Base-by-base conservation (phyloP, 169 alveolate genomes). In the Plasmodium ovale region DNA sequence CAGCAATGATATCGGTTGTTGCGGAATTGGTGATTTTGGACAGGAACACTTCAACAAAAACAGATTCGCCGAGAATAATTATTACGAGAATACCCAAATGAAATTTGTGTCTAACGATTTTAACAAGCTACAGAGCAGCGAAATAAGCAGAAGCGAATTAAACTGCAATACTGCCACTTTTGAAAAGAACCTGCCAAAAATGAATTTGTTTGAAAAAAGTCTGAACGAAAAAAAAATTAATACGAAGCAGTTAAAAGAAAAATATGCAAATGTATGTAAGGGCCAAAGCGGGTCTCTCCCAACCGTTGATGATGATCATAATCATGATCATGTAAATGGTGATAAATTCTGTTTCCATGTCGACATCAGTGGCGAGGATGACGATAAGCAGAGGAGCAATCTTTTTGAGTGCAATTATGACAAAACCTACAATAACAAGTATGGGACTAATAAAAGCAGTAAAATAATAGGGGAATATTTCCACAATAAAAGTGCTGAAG, bases 211-310 rank as follows among this genome's bases (percentile, higher is more conserved):
- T 21, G 88, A 77, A 6, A 47, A 77, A 44, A 64, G 12, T 10
- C 31, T 39, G 27, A 19, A 47, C 25, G 29, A 77, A 27, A 27
- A 64, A 47, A 77, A 60, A 77, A 25, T 27, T 33, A 65, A 65
- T 53, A 60, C 35, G 2, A 44, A 54, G 12, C 69, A 64, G 53
- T 42, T 77, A 77, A 60, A 67, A 42, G 88, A 77, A 77, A 77
- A 67, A 67, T 54, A 77, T 67, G 16, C 54, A 23, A 77, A 37
- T 53, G 47, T 60, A 7, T 77, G 42, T 53, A 77, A 60, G 54
- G 71, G 31, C 5, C 47, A 51, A 77, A 16, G 33, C 25, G 16
- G 16, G 10, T 21, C 12, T 14, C 56, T 47, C 16, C 12, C 16
- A 14, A 47, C 56, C 7, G 19, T 14, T 14, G 12, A n/a, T 47